Conservation (phyloP, 306 rosid genomes). For the Carpinus fangiana region DNA sequence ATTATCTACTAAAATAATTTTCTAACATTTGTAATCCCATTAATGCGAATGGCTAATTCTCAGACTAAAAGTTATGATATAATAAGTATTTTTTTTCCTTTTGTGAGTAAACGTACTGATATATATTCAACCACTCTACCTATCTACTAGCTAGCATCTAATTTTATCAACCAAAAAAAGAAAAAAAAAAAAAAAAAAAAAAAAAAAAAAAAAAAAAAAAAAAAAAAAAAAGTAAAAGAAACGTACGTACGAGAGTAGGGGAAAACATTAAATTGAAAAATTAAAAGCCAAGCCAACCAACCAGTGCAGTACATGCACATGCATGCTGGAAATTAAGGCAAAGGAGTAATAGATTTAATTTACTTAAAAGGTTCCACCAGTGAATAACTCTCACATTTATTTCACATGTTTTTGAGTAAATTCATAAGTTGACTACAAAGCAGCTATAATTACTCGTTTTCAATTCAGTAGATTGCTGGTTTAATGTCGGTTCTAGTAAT, state of each 20-base stretch:
- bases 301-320: background rate
- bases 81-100: background rate
- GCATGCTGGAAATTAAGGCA: background rate
- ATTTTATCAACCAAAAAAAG: background rate
- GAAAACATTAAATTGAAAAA: background rate
- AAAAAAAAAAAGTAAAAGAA: too few relatives aligned
- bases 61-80: background rate
- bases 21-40: background rate
- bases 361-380: background rate
- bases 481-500: too few relatives aligned
- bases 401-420: background rate
- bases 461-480: too few relatives aligned
- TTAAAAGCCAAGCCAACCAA: background rate
- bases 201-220: too few relatives aligned
- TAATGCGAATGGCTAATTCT: background rate
- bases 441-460: too few relatives aligned
- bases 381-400: background rate
- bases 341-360: background rate
- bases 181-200: too few relatives aligned
- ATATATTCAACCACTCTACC: background rate
- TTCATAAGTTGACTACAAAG: background rate
- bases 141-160: background rate
- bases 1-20: background rate
- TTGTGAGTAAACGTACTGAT: background rate
- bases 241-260: background rate